Evolutionary conservation across 345 rosid species (phyloP), one percentile per base, ranked within the genome.

Genomic region (Eucalyptus brandiana): DNA sequence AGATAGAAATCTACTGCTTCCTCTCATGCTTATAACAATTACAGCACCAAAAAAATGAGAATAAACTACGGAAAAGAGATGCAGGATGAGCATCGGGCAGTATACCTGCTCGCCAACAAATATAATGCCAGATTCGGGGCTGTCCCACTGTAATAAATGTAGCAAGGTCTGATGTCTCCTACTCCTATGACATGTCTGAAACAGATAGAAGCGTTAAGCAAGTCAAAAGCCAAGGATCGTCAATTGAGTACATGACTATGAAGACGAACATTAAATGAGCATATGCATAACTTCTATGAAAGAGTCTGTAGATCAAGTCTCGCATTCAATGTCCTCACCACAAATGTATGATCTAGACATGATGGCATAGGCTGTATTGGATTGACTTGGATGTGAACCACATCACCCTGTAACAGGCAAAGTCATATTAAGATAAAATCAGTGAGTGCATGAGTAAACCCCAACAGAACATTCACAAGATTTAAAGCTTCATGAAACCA

Each of bases 21-120:
- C 44, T 12, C 45, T 37, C 45, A 37, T 72, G 45, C 81, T 72
- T 72, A 72, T 19, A 34, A 69, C 44, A 69, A 69, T 13, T 34
- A 34, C 80, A 72, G 81, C 81, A 72, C 26, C 45, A 12, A 21
- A 86, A 86, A 49, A 87, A 89, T 89, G 24, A 67, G 15, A 86
- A 72, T n/a, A 87, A 13, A 56, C 47, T 45, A 67, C 86, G 50
- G 87, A 76, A 86, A 87, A 90, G 86, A 88, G 56, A 83, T 69
- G 76, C 23, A 42, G 28, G 44, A 65, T 65, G 54, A 5, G 30
- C 86, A 13, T 60, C 10, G 1, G 60, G 86, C 81, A 62, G 28
- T 92, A 86, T 72, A 97, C 99, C 99, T 97, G 99, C 90, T 94
- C 98, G 32, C 94, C 95, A 62, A 94, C 98, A 92, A 97, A 97